phyloP scores from a whole-genome alignment of 2,329 filamentous ascomycete genomes.

The Sporothrix curviconia region DNA sequence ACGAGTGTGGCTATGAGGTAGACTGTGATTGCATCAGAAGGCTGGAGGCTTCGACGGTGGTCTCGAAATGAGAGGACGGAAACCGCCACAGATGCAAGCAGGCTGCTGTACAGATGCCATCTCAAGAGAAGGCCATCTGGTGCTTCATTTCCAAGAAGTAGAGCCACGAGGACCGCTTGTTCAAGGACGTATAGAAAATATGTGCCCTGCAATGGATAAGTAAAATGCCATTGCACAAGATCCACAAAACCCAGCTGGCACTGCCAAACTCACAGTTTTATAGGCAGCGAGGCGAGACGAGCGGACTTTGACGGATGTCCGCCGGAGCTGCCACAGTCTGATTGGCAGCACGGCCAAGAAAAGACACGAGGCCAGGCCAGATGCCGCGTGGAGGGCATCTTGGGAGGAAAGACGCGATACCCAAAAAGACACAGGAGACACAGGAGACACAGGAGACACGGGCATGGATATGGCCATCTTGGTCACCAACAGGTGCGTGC shows the following conservation, averaged over 20 bases:
- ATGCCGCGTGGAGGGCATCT: background rate
- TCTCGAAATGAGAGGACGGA: conserved; percentile 12
- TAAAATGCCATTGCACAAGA: too few species aligned
- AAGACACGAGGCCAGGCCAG: background rate
- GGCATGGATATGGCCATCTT: too few species aligned
- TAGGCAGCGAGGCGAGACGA: background rate
- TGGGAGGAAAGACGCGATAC: background rate
- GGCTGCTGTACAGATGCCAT: background rate
- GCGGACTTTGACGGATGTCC: background rate
- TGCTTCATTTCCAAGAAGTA: background rate
- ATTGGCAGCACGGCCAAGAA: background rate
- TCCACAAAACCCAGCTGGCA: background rate
- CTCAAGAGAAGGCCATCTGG: background rate
- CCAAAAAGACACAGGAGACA: background rate
- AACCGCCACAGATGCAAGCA: background rate
- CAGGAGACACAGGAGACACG: too few species aligned
- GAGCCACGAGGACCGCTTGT: background rate
- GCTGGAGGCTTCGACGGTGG: conserved; percentile 5
- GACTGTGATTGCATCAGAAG: conserved; percentile 1
- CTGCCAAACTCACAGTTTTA: conserved; percentile 5
- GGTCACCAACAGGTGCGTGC: too few species aligned
- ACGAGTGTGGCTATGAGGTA: conserved; percentile 6
- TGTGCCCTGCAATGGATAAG: background rate
- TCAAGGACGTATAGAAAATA: background rate
- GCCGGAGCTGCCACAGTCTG: conserved; percentile 8